Conservation (phyloP, 1,284 basidiomycete species). For the Spongiforma sp. region DNA sequence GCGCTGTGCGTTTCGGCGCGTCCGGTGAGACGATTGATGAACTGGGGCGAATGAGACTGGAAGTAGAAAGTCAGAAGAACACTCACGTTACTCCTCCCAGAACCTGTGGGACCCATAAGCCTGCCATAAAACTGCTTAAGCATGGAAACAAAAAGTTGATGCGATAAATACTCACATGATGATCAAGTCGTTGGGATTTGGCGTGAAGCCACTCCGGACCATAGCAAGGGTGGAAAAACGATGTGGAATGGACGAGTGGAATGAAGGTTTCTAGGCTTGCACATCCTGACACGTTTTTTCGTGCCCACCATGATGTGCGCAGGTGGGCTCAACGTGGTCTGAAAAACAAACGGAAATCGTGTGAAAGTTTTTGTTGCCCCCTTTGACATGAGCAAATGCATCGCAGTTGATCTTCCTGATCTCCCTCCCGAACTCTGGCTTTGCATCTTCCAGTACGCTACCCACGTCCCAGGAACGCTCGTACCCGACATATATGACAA, state of each 20-base stretch:
- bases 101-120: slow-evolving; percentile 3
- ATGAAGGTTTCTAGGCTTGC: too few relatives aligned
- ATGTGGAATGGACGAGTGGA: too few relatives aligned
- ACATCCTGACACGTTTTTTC: too few relatives aligned
- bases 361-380: too few relatives aligned
- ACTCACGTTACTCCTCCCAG: slow-evolving; percentile 7
- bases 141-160: background rate
- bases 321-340: too few relatives aligned
- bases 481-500: slow-evolving; percentile 31
- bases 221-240: too few relatives aligned
- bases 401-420: slow-evolving; percentile 1
- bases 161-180: background rate
- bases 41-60: background rate
- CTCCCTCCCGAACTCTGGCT: slow-evolving; percentile 47
- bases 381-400: too few relatives aligned
- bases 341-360: too few relatives aligned
- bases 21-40: slow-evolving; percentile 8
- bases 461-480: slow-evolving; percentile 33
- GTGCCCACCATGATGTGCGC: too few relatives aligned
- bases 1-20: background rate
- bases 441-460: slow-evolving; percentile 38
- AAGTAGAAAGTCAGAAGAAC: background rate
- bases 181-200: background rate
- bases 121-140: background rate
- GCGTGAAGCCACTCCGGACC: background rate